Evolutionary conservation across 2,329 filamentous ascomycete genomes (phyloP).

Genomic region (Aspergillus sp.): DNA sequence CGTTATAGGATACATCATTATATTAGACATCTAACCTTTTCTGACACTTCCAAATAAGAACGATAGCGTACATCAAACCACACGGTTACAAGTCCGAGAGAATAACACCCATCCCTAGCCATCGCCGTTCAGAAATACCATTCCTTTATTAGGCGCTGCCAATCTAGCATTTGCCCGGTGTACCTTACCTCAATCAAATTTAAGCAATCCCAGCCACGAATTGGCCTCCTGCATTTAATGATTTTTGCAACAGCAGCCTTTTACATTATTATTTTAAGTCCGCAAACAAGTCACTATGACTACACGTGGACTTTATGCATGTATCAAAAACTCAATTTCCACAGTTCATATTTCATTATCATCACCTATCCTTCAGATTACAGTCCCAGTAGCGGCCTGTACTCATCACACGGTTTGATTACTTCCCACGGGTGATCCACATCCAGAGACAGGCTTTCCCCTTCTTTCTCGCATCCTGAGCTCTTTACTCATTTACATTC

Average conservation of each 20-base stretch:
- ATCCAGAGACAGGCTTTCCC: conserved; percentile 19
- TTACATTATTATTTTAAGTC: conserved; percentile 4
- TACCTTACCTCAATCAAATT: conserved; percentile 25
- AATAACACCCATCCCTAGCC: conserved; percentile 7
- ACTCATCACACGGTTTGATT: conserved; percentile 12
- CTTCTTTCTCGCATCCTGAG: conserved; percentile 18
- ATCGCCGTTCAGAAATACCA: conserved; percentile 18
- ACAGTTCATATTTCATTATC: neutral
- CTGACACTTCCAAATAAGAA: conserved; percentile 5
- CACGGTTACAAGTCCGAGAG: conserved; percentile 15
- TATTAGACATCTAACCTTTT: neutral
- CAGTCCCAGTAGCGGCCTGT: neutral
- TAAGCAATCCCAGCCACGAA: conserved; percentile 23
- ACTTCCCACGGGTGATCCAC: conserved; percentile 23
- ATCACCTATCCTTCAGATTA: neutral
- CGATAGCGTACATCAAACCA: conserved; percentile 11
- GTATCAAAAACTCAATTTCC: neutral
- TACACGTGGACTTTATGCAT: conserved; percentile 15
- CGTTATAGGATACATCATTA: conserved; percentile 3
- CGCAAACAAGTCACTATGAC: conserved; percentile 28
- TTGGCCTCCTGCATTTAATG: conserved; percentile 12
- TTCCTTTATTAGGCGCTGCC: conserved; percentile 17
- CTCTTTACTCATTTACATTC: conserved; percentile 16
- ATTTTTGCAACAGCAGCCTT: neutral
- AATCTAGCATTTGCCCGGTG: conserved; percentile 20